Conservation (phyloP, 2,329 filamentous ascomycete genomes). For the Teratosphaeria nubilosa region DNA sequence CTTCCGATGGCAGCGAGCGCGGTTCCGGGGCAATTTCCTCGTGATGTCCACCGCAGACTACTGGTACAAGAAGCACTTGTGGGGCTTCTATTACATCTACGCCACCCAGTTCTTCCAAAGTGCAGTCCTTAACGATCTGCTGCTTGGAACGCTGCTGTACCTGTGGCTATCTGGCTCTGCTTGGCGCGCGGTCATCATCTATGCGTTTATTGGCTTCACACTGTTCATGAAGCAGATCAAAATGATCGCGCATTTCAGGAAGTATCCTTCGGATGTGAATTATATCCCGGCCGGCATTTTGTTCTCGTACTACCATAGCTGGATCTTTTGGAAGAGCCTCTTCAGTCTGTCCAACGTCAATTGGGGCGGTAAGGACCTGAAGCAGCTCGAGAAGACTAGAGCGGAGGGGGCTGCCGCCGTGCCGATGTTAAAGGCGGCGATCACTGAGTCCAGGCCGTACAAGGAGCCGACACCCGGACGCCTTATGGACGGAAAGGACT, state of each 20-base stretch:
- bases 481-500: constrained; percentile 10
- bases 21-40: constrained; percentile 46
- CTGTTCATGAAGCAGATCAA: constrained; percentile 49
- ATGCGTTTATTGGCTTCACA: constrained; percentile 34
- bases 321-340: constrained; percentile 48
- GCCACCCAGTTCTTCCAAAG: constrained; percentile 46
- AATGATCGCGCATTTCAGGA: constrained; percentile 42
- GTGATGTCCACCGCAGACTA: constrained; percentile 32
- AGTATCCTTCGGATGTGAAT: constrained; percentile 42
- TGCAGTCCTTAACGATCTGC: constrained; percentile 42
- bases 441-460: constrained; percentile 3
- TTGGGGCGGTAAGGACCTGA: constrained; percentile 23
- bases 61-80: constrained; percentile 34
- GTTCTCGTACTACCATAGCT: constrained; percentile 49
- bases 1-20: constrained; percentile 48
- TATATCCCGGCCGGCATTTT: constrained; percentile 41
- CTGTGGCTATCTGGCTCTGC: not conserved
- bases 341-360: constrained; percentile 33
- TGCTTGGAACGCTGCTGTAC: not conserved
- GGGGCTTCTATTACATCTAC: constrained; percentile 49
- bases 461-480: constrained; percentile 3
- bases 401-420: constrained; percentile 9
- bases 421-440: constrained; percentile 11
- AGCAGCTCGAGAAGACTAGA: constrained; percentile 10
- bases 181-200: not conserved